Evolutionary conservation across 345 rosid genomes (phyloP).

Genomic region (Melastoma malabathricum): DNA sequence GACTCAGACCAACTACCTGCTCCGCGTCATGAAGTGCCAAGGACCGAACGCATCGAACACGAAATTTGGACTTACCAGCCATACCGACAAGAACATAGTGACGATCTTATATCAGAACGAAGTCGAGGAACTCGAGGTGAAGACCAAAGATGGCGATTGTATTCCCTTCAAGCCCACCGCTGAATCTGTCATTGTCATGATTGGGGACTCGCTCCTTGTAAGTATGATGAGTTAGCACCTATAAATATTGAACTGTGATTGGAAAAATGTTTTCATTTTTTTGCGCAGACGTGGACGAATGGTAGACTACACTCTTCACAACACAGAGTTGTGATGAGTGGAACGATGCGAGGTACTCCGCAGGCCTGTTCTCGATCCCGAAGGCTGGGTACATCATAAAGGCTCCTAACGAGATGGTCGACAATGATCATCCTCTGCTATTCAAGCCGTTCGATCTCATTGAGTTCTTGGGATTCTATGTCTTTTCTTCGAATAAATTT

Average conservation of each 20-base stretch:
- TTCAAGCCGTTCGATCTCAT: slow-evolving; percentile 46
- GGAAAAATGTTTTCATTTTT: neutral
- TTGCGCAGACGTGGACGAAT: slow-evolving; percentile 46
- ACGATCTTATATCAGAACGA: slow-evolving; percentile 52
- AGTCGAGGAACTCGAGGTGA: slow-evolving; percentile 39
- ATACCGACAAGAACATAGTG: slow-evolving; percentile 47
- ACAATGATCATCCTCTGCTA: slow-evolving; percentile 34
- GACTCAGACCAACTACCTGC: slow-evolving; percentile 38
- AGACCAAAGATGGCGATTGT: slow-evolving; percentile 39
- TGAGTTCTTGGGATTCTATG: slow-evolving; percentile 23
- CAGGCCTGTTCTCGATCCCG: slow-evolving; percentile 44
- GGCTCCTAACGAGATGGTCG: slow-evolving; percentile 42
- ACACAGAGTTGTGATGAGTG: slow-evolving; percentile 66
- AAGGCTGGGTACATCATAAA: slow-evolving; percentile 29
- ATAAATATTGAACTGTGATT: neutral
- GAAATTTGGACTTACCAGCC: slow-evolving; percentile 26
- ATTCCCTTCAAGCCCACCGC: slow-evolving; percentile 34
- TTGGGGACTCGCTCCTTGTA: slow-evolving; percentile 47
- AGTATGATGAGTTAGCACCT: too few relatives aligned
- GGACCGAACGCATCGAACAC: slow-evolving; percentile 37
- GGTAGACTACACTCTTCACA: slow-evolving; percentile 43
- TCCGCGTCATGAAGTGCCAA: slow-evolving; percentile 41
- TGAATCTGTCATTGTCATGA: slow-evolving; percentile 38
- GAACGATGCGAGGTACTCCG: slow-evolving; percentile 36
- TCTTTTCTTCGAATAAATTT: too few relatives aligned